phyloP scores from a whole-genome alignment of 805 yeast genomes.

The Metschnikowia proteae region DNA sequence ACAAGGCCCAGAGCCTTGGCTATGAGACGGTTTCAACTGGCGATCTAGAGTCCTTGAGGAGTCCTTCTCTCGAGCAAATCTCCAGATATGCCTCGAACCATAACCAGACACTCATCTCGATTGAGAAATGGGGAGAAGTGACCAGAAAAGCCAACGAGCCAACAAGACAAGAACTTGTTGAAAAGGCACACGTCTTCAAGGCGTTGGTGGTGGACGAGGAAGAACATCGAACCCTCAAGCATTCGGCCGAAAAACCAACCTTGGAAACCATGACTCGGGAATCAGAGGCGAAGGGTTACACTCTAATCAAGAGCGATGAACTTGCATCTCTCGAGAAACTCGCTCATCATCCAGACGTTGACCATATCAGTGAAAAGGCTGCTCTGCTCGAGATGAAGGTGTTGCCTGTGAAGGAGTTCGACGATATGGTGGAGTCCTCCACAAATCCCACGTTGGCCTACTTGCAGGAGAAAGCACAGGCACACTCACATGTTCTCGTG shows the following conservation, averaged over 20 bases:
- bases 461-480: constrained; percentile 9
- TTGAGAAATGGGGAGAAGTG: constrained; percentile 4
- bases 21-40: constrained; percentile 6
- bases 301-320: constrained; percentile 7
- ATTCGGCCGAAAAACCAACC: constrained; percentile 29
- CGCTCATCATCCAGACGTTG: constrained; percentile 30
- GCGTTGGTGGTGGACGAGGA: constrained; percentile 4
- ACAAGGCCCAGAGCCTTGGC: constrained; percentile 7
- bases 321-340: constrained; percentile 20
- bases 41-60: constrained; percentile 8
- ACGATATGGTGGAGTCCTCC: constrained; percentile 1
- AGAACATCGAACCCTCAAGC: constrained; percentile 15
- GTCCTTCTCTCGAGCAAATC: constrained; percentile 17
- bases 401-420: constrained; percentile 7
- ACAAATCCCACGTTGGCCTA: constrained; percentile 8
- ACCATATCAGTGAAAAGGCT: constrained; percentile 17
- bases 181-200: constrained; percentile 4
- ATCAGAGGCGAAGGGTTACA: constrained; percentile 14
- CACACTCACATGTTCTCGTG: constrained; percentile 3
- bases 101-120: constrained; percentile 2
- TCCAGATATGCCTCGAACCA: constrained; percentile 3
- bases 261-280: constrained; percentile 16
- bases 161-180: constrained; percentile 9
- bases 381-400: constrained; percentile 6
- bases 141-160: constrained; percentile 16